These are phyloP conservation scores for Penicillium griseofulvum DNA, from an alignment of 2,329 filamentous ascomycete genomes.

Conservation along the genomic window DNA sequence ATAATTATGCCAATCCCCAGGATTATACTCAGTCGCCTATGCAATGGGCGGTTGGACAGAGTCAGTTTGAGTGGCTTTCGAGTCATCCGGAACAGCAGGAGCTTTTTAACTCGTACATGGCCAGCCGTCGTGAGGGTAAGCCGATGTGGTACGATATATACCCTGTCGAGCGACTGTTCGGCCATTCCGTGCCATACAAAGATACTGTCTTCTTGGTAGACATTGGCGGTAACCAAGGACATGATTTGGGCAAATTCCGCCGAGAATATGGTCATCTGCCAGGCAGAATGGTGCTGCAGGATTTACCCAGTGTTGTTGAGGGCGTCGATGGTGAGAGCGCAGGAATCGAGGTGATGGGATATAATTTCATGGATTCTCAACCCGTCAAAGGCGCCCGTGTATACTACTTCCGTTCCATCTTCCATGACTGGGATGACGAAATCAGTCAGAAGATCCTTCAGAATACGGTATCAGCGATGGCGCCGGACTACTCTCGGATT, in stretches of 20 bases:
- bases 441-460: conserved; percentile 33
- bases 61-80: conserved; percentile 36
- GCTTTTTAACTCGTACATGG: conserved; percentile 36
- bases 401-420: conserved; percentile 40
- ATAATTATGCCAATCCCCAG: conserved; percentile 27
- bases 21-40: conserved; percentile 32
- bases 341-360: conserved; percentile 32
- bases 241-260: conserved; percentile 37
- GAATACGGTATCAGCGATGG: conserved; percentile 35
- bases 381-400: conserved; percentile 32
- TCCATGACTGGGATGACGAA: conserved; percentile 40
- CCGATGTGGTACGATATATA: conserved; percentile 35
- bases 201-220: conserved; percentile 42
- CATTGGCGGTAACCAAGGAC: conserved; percentile 43
- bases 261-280: conserved; percentile 32
- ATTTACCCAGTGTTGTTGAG: conserved; percentile 34
- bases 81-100: conserved; percentile 25
- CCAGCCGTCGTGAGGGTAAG: conserved; percentile 30
- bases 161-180: conserved; percentile 26
- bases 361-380: conserved; percentile 36
- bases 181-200: conserved; percentile 21
- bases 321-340: conserved; percentile 5
- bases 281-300: conserved; percentile 41
- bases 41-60: conserved; percentile 33
- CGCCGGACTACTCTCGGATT: conserved; percentile 29